A percentile compares a stretch with the other conserved stretches of the same genome.
Evolutionary conservation across 352 stramenopile species (phyloP).

Genomic region (Globisporangium takayamanum): DNA sequence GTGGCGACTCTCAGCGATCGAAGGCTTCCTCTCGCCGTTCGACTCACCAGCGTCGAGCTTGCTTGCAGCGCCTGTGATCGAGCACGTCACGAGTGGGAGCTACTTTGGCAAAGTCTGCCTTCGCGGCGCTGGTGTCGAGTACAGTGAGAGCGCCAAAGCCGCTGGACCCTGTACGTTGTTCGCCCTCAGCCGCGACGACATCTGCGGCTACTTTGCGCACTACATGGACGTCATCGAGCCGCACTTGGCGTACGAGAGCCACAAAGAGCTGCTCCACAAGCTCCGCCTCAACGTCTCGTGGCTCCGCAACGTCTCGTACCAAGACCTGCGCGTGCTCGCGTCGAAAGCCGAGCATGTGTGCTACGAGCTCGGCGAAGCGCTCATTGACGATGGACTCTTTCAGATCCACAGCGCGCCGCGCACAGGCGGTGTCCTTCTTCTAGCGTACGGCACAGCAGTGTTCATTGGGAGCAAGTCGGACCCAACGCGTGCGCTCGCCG

Average conservation of each 20-base stretch:
- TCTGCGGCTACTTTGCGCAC: slow-evolving; percentile 50
- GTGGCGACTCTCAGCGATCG: slow-evolving; percentile 12
- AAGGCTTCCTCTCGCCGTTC: slow-evolving; percentile 6
- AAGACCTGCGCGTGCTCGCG: slow-evolving; percentile 46
- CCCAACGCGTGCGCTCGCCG: slow-evolving; percentile 10
- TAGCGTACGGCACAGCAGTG: slow-evolving; percentile 22
- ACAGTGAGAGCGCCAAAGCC: slow-evolving; percentile 39
- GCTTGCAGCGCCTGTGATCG: slow-evolving; percentile 11
- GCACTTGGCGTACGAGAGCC: slow-evolving; percentile 45
- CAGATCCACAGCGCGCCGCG: slow-evolving; percentile 16
- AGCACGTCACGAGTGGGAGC: slow-evolving; percentile 34
- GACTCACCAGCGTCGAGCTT: background rate
- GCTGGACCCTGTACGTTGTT: slow-evolving; percentile 30
- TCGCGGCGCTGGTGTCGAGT: slow-evolving; percentile 26
- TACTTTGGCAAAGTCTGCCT: slow-evolving; percentile 64
- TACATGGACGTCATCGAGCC: slow-evolving; percentile 66
- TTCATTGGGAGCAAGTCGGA: slow-evolving; percentile 16
- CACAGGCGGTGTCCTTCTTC: slow-evolving; percentile 24
- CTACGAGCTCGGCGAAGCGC: slow-evolving; percentile 33
- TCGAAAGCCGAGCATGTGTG: slow-evolving; percentile 31
- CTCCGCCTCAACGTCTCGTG: slow-evolving; percentile 37
- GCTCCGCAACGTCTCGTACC: slow-evolving; percentile 34
- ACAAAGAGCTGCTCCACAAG: slow-evolving; percentile 41
- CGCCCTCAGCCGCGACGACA: slow-evolving; percentile 41
- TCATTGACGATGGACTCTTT: slow-evolving; percentile 35